Conservation (phyloP, 306 rosid species). For the Dryas octopetala region DNA sequence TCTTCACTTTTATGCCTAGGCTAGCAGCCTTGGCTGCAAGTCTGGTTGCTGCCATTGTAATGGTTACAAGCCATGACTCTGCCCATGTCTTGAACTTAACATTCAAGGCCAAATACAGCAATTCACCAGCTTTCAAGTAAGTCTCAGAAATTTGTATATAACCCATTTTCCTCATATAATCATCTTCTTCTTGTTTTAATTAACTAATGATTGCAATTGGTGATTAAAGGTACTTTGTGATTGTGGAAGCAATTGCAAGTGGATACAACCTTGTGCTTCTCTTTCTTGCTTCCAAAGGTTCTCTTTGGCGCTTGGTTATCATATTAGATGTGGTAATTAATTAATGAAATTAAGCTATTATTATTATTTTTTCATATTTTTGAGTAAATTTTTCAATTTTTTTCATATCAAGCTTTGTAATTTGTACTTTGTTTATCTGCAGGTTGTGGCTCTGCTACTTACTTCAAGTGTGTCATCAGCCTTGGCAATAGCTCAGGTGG, state of each 20-base stretch:
- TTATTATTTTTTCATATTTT: background rate
- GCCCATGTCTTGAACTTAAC: conserved; percentile 29
- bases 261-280: conserved; percentile 30
- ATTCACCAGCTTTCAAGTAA: conserved; percentile 32
- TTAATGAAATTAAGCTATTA: background rate
- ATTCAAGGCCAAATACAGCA: conserved; percentile 33
- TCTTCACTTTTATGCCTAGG: conserved; percentile 31
- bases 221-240: conserved; percentile 30
- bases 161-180: background rate
- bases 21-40: conserved; percentile 38
- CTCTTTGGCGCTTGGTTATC: conserved; percentile 22
- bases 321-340: conserved; percentile 27
- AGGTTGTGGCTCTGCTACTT: conserved; percentile 44
- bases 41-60: conserved; percentile 20
- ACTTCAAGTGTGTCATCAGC: conserved; percentile 56
- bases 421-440: background rate
- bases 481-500: conserved; percentile 47
- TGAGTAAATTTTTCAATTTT: background rate
- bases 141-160: background rate
- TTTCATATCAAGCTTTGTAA: background rate
- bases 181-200: background rate
- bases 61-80: conserved; percentile 37
- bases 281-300: conserved; percentile 19
- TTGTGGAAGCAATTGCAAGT: conserved; percentile 32
- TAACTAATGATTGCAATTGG: too few relatives aligned